Percentiles rank a stretch among this genome's conserved stretches.
Evolutionary conservation across 148 eudicot genomes (phyloP).

Genomic region (Cornus controversa): DNA sequence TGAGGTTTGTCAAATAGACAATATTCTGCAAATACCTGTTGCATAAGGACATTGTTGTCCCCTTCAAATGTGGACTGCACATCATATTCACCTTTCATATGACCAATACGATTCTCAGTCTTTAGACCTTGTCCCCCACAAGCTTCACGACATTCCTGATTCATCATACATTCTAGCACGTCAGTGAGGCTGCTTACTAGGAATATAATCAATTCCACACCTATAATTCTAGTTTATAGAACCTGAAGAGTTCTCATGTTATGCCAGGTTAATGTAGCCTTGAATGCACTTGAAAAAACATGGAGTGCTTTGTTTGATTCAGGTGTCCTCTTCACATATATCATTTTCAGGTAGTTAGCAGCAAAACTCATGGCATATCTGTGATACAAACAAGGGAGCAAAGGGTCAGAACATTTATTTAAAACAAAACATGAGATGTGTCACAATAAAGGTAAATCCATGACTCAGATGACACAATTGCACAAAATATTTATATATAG

Average conservation of each 20-base stretch:
- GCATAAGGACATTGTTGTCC: conserved; percentile 98
- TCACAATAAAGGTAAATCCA: background rate
- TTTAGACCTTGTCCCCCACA: conserved; percentile 97
- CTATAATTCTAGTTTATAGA: conserved; percentile 11
- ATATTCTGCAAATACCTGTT: conserved; percentile 61
- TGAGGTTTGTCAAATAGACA: background rate
- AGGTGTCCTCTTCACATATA: conserved; percentile 81
- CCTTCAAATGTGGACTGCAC: conserved; percentile 96
- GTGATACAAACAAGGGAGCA: conserved; percentile 24
- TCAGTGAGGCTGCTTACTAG: background rate
- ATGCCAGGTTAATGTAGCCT: conserved; percentile 91
- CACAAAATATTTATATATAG: background rate
- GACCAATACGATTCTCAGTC: conserved; percentile 93
- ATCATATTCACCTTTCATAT: conserved; percentile 84
- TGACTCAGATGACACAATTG: background rate
- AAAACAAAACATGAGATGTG: background rate
- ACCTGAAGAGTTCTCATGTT: conserved; percentile 99
- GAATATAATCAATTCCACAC: conserved; percentile 5
- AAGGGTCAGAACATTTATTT: background rate
- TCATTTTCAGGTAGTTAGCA: conserved; percentile 70
- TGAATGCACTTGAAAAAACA: conserved; percentile 84
- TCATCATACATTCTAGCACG: conserved; percentile 12
- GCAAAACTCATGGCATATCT: conserved; percentile 98
- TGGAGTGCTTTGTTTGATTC: conserved; percentile 73
- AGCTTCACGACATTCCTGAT: conserved; percentile 97